phyloP scores from a whole-genome alignment of 192 early-diverging fungal species.

The Anaeromyces robustus region DNA sequence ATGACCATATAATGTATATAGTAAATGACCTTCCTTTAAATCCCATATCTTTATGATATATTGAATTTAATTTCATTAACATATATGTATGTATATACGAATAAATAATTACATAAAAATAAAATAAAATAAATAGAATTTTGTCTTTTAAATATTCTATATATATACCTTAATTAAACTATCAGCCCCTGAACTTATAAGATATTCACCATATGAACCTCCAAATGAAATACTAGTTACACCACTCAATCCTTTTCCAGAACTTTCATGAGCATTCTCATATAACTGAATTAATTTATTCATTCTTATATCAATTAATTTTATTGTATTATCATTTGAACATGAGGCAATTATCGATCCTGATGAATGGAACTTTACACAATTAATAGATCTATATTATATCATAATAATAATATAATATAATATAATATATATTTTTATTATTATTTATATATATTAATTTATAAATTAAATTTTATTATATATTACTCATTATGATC shows the following conservation, averaged over 20 bases:
- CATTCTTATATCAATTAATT: constrained; percentile 38
- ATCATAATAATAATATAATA: not conserved
- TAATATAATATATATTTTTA: too few species aligned
- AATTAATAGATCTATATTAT: not conserved
- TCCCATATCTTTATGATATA: constrained; percentile 28
- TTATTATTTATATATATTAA: not conserved
- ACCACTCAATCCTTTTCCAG: constrained; percentile 13
- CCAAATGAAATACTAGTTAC: constrained; percentile 44
- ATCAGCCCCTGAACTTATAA: constrained; percentile 36
- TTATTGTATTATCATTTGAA: constrained; percentile 34
- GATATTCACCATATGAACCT: constrained; percentile 27
- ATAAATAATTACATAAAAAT: too few species aligned
- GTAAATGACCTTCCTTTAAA: constrained; percentile 40
- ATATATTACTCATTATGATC: constrained; percentile 36
- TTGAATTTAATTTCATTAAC: too few species aligned
- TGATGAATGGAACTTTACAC: constrained; percentile 34
- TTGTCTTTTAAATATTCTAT: too few species aligned
- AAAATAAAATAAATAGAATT: too few species aligned
- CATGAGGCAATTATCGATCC: constrained; percentile 30
- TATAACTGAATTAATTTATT: constrained; percentile 43
- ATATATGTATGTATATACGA: too few species aligned
- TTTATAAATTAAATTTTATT: too few species aligned
- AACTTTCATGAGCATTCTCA: constrained; percentile 23
- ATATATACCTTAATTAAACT: constrained; percentile 27
- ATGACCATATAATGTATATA: constrained; percentile 46